Percentiles rank a stretch among this genome's conserved stretches.
Conservation (phyloP, 2,329 filamentous ascomycete genomes). For the Clonostachys solani region DNA sequence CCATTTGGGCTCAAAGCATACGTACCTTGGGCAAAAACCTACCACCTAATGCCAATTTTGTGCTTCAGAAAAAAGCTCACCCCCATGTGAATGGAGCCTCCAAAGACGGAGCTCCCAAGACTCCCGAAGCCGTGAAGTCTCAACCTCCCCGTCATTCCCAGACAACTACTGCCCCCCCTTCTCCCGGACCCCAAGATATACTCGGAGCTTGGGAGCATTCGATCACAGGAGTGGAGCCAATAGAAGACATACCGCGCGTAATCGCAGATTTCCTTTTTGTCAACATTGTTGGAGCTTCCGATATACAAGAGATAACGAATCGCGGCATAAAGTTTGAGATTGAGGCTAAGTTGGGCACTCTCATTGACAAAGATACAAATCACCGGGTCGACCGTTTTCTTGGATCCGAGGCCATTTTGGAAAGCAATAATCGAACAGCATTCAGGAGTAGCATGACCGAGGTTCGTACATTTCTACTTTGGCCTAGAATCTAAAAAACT, state of each 20-base stretch:
- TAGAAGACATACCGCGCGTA: constrained; percentile 68
- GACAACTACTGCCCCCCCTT: constrained; percentile 12
- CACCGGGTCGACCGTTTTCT: constrained; percentile 65
- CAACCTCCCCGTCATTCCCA: constrained; percentile 7
- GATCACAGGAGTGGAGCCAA: constrained; percentile 66
- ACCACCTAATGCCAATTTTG: constrained; percentile 38
- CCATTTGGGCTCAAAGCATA: constrained; percentile 43
- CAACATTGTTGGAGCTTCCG: constrained; percentile 63
- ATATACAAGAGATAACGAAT: constrained; percentile 58
- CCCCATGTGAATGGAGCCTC: constrained; percentile 23
- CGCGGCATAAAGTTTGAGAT: constrained; percentile 79
- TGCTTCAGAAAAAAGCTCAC: constrained; percentile 33
- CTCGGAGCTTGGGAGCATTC: constrained; percentile 61
- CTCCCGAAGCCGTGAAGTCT: constrained; percentile 35
- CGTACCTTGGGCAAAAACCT: constrained; percentile 24
- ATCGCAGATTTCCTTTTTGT: constrained; percentile 80
- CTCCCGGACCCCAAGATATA: constrained; percentile 23
- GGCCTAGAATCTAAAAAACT: background rate
- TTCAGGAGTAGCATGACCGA: constrained; percentile 92
- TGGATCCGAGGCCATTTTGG: constrained; percentile 66
- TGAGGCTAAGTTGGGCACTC: constrained; percentile 85
- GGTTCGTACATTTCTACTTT: constrained; percentile 44
- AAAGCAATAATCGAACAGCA: constrained; percentile 52
- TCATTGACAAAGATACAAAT: constrained; percentile 70
- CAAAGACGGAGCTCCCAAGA: constrained; percentile 11